Evolutionary conservation across 2,329 filamentous ascomycete species (phyloP).

Genomic region (Colletotrichum musicola): DNA sequence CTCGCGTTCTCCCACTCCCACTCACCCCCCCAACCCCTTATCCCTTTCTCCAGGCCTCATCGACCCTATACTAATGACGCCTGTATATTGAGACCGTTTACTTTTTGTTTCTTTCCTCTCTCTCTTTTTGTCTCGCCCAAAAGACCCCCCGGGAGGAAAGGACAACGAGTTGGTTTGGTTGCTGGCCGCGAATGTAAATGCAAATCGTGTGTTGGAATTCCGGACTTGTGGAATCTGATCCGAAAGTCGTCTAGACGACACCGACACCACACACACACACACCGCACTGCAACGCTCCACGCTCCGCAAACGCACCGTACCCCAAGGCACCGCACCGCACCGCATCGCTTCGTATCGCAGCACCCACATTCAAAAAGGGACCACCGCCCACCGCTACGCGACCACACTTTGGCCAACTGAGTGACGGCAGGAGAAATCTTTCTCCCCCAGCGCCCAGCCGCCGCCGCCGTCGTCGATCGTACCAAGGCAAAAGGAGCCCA

Average conservation of each 20-base stretch:
- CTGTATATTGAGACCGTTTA: slow-evolving; percentile 42
- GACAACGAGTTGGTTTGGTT: slow-evolving; percentile 17
- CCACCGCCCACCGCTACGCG: slow-evolving; percentile 36
- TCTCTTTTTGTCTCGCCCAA: slow-evolving; percentile 28
- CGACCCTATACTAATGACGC: slow-evolving; percentile 40
- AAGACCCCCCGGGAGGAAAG: slow-evolving; percentile 32
- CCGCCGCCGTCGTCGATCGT: slow-evolving; percentile 19
- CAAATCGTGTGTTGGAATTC: slow-evolving; percentile 17
- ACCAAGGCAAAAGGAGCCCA: slow-evolving; percentile 19
- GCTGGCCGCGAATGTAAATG: background rate
- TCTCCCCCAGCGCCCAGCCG: slow-evolving; percentile 23
- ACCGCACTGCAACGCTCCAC: slow-evolving; percentile 7
- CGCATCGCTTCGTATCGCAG: slow-evolving; percentile 33
- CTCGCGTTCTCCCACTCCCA: slow-evolving; percentile 13
- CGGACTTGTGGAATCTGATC: slow-evolving; percentile 34
- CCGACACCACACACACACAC: slow-evolving; percentile 15
- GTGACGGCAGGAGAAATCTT: slow-evolving; percentile 39
- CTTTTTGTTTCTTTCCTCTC: slow-evolving; percentile 38
- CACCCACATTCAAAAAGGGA: slow-evolving; percentile 31
- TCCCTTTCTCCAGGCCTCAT: slow-evolving; percentile 42
- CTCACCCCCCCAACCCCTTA: slow-evolving; percentile 26
- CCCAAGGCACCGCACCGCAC: slow-evolving; percentile 19
- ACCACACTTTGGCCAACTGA: slow-evolving; percentile 37
- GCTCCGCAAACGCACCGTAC: slow-evolving; percentile 13
- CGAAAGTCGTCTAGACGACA: slow-evolving; percentile 26